These are phyloP conservation scores for Pseudofabraea citricarpa DNA, from an alignment of 2,329 filamentous ascomycete species.

Conservation along the genomic window DNA sequence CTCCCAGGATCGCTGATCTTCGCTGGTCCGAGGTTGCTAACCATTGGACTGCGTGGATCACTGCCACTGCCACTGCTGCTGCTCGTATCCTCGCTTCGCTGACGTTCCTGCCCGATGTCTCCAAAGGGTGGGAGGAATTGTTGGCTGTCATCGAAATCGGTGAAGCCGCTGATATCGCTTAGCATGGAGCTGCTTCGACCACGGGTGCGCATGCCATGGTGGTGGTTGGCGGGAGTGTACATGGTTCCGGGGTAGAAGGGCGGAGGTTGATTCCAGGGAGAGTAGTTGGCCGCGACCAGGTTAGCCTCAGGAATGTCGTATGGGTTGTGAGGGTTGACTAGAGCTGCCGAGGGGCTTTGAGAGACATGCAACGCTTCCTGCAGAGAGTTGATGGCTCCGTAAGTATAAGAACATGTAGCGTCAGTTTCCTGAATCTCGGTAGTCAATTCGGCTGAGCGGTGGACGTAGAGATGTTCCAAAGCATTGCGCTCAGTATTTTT, in stretches of 20 bases:
- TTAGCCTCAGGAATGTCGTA: conserved; percentile 1
- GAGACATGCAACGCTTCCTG: conserved; percentile 2
- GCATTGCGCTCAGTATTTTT: conserved; percentile 22
- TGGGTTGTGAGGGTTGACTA: background rate
- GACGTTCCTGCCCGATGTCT: conserved; percentile 11
- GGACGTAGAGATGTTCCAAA: conserved; percentile 18
- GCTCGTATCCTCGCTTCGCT: background rate
- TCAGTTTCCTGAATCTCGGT: conserved; percentile 3
- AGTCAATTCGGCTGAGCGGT: conserved; percentile 16
- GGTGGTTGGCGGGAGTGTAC: conserved; percentile 4
- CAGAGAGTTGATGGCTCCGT: conserved; percentile 1
- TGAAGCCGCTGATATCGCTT: conserved; percentile 62
- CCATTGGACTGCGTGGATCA: conserved; percentile 51
- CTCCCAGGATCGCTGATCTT: too few relatives aligned
- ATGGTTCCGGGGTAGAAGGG: conserved; percentile 7
- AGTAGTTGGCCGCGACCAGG: background rate
- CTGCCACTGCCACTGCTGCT: conserved; percentile 31
- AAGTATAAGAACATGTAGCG: background rate
- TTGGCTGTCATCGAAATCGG: conserved; percentile 47
- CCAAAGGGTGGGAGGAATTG: conserved; percentile 14
- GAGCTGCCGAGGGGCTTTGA: conserved; percentile 1
- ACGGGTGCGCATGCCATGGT: conserved; percentile 26
- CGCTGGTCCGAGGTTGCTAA: too few relatives aligned
- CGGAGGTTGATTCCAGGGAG: conserved; percentile 17
- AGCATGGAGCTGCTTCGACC: conserved; percentile 64